Conservation (phyloP, 116 monocot genomes). For the Dioscorea cayenensis region DNA sequence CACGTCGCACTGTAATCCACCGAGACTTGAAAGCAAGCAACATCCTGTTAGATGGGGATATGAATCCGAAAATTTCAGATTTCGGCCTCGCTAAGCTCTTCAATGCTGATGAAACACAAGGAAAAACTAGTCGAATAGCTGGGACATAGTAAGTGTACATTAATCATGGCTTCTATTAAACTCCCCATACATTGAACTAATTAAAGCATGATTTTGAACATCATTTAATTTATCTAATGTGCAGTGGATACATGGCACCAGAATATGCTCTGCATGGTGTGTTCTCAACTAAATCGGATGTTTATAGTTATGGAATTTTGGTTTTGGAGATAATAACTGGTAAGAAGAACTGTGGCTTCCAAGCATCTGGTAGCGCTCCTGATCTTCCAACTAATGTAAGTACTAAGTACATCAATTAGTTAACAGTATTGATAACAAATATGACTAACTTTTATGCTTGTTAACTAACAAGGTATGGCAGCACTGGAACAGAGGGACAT, state of each 20-base stretch:
- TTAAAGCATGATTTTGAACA: too few relatives aligned
- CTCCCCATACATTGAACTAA: too few relatives aligned
- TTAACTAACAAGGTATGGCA: slow-evolving; percentile 20
- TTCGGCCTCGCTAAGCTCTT: slow-evolving; percentile 36
- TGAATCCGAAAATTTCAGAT: slow-evolving; percentile 45
- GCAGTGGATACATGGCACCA: slow-evolving; percentile 54
- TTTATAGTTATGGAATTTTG: slow-evolving; percentile 30
- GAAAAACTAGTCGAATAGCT: slow-evolving; percentile 15
- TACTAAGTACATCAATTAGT: not conserved
- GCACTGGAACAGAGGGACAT: slow-evolving; percentile 17
- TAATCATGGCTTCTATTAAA: not conserved
- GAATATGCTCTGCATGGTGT: slow-evolving; percentile 31
- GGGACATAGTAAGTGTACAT: slow-evolving; percentile 33
- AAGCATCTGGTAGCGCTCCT: not conserved
- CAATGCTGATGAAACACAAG: slow-evolving; percentile 5
- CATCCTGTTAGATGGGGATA: slow-evolving; percentile 17
- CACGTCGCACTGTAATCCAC: slow-evolving; percentile 20
- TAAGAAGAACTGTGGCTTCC: slow-evolving; percentile 20
- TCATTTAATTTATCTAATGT: not conserved
- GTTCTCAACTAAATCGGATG: slow-evolving; percentile 38
- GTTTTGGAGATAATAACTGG: slow-evolving; percentile 33
- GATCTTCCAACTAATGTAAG: slow-evolving; percentile 29
- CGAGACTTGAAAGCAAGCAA: slow-evolving; percentile 29
- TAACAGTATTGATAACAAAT: too few relatives aligned
- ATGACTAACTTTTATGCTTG: not conserved